These are phyloP conservation scores for Sicyos edulis DNA, from an alignment of 306 rosid species.

Conservation along the genomic window DNA sequence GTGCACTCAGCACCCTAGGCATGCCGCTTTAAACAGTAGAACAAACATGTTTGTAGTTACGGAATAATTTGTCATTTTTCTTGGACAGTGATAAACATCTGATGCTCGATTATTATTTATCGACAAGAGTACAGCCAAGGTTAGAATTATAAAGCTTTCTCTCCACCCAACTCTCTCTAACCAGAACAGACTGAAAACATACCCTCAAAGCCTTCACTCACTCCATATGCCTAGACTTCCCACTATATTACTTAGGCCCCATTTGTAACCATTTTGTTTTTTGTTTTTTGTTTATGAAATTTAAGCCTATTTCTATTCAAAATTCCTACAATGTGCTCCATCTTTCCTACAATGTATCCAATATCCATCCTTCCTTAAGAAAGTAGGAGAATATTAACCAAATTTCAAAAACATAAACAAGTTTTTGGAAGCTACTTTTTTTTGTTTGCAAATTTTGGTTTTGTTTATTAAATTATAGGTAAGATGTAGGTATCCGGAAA, in stretches of 20 bases:
- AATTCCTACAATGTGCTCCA: too few species aligned
- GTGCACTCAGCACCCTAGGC: not conserved
- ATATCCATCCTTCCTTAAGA: too few species aligned
- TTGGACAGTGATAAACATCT: not conserved
- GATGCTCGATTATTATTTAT: not conserved
- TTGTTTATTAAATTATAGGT: too few species aligned
- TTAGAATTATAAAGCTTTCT: not conserved
- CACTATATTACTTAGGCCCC: not conserved
- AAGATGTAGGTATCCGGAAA: too few species aligned
- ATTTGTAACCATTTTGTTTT: too few species aligned
- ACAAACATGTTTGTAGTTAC: not conserved
- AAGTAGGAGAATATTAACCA: too few species aligned
- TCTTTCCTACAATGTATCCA: too few species aligned
- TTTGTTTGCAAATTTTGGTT: too few species aligned
- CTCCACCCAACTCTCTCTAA: not conserved
- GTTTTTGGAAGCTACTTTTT: too few species aligned
- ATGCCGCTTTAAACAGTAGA: not conserved
- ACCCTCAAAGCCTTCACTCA: not conserved
- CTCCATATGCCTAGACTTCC: not conserved
- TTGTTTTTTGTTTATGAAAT: too few species aligned
- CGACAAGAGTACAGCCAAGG: not conserved
- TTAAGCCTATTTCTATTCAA: too few species aligned
- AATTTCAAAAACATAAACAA: too few species aligned
- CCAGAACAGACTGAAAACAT: not conserved
- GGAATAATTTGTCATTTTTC: not conserved